Percentiles rank a stretch among this genome's conserved stretches.
Evolutionary conservation across 1,284 basidiomycete genomes (phyloP).

Genomic region (Somion occarium): DNA sequence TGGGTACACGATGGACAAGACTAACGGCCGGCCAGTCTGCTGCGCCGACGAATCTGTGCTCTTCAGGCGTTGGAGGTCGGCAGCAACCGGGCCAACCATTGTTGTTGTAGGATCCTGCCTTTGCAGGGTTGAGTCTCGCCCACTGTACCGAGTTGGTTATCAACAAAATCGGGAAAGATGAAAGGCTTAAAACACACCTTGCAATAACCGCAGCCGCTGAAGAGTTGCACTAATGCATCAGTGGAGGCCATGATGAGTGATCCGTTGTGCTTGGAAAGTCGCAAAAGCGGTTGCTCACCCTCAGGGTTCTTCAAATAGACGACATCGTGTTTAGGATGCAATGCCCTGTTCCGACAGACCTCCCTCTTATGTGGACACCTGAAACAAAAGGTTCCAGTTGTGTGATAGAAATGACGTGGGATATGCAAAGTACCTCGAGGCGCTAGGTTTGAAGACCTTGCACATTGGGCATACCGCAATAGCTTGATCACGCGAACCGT

Average conservation of each 20-base stretch:
- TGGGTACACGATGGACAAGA: constrained; percentile 61
- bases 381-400: constrained; percentile 18
- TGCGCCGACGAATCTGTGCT: constrained; percentile 56
- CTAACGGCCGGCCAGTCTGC: constrained; percentile 80
- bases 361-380: constrained; percentile 74
- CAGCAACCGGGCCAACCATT: constrained; percentile 83
- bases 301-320: constrained; percentile 77
- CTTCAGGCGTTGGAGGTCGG: constrained; percentile 55
- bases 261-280: constrained; percentile 9
- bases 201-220: constrained; percentile 83
- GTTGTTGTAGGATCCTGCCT: constrained; percentile 54
- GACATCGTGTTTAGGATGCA: constrained; percentile 71
- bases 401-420: constrained; percentile 12
- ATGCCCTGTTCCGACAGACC: constrained; percentile 63
- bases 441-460: constrained; percentile 65
- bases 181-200: constrained; percentile 46
- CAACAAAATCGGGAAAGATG: constrained; percentile 23
- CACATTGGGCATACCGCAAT: constrained; percentile 74
- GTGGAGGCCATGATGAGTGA: constrained; percentile 12
- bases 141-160: constrained; percentile 43
- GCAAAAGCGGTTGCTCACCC: constrained; percentile 41
- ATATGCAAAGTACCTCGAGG: constrained; percentile 39
- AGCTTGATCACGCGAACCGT: constrained; percentile 62
- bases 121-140: constrained; percentile 56
- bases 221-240: constrained; percentile 55